Evolutionary conservation across 2,329 filamentous ascomycete species (phyloP).

Genomic region (Exophiala xenobiotica): DNA sequence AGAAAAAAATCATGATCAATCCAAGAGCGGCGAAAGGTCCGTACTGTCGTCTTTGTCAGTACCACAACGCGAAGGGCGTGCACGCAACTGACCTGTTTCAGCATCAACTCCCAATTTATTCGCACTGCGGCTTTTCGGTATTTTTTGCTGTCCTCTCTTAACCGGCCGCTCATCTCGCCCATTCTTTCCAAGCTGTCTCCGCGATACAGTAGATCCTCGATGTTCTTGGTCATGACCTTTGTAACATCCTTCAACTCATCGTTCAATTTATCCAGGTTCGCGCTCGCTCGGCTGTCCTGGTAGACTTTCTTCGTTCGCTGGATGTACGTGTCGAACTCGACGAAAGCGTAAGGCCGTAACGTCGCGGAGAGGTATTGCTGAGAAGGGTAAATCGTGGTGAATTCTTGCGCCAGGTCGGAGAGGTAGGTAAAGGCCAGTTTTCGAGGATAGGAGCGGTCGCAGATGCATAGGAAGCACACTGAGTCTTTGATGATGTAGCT

Average conservation of each 20-base stretch:
- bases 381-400: conserved; percentile 77
- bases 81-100: conserved; percentile 69
- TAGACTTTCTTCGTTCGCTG: conserved; percentile 89
- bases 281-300: conserved; percentile 83
- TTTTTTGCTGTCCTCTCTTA: conserved; percentile 91
- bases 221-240: conserved; percentile 99
- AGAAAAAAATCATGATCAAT: conserved; percentile 78
- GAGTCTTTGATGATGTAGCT: conserved; percentile 83
- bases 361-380: conserved; percentile 70
- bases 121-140: conserved; percentile 88
- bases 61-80: background rate
- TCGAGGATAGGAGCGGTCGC: conserved; percentile 89
- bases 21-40: conserved; percentile 82
- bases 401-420: conserved; percentile 85
- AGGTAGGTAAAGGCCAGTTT: conserved; percentile 99
- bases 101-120: conserved; percentile 95
- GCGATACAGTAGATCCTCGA: conserved; percentile 92
- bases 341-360: conserved; percentile 90
- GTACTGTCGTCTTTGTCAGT: conserved; percentile 55
- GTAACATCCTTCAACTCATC: conserved; percentile 97
- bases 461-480: conserved; percentile 90
- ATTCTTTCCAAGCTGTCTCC: conserved; percentile 94
- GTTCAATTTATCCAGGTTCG: conserved; percentile 93
- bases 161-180: conserved; percentile 85
- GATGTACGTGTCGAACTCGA: conserved; percentile 98